Conservation (phyloP, 2,329 filamentous ascomycete genomes). For the Beauveria varroae region DNA sequence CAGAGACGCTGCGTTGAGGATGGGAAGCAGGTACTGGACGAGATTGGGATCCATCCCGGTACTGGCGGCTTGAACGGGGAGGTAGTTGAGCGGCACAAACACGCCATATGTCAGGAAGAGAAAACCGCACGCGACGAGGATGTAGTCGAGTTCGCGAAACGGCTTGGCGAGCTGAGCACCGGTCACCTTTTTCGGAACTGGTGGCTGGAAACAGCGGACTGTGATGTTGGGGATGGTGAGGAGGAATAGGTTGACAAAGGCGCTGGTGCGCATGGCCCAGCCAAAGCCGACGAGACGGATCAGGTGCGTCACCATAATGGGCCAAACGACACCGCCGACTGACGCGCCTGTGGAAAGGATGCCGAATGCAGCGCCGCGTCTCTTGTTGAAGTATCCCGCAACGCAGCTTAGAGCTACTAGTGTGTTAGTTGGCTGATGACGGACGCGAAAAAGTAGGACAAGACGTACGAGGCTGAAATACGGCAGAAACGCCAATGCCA, state of each 20-base stretch:
- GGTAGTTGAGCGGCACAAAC: conserved; percentile 25
- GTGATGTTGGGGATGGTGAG: conserved; percentile 26
- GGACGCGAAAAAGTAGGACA: background rate
- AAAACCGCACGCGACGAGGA: conserved; percentile 20
- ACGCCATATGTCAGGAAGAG: conserved; percentile 26
- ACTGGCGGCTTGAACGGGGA: conserved; percentile 17
- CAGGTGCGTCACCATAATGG: conserved; percentile 31
- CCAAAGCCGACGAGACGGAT: conserved; percentile 29
- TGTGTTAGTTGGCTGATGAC: too few relatives aligned
- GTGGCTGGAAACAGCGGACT: conserved; percentile 16
- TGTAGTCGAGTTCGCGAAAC: conserved; percentile 20
- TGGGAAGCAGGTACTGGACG: conserved; percentile 18
- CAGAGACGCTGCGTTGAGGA: conserved; percentile 19
- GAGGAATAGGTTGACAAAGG: conserved; percentile 28
- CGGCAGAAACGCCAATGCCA: conserved; percentile 27
- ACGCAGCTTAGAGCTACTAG: conserved; percentile 22
- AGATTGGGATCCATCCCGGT: conserved; percentile 15
- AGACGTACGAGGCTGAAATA: conserved; percentile 24
- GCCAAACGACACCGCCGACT: conserved; percentile 32
- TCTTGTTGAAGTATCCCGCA: conserved; percentile 27
- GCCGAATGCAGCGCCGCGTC: conserved; percentile 28
- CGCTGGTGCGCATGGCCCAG: conserved; percentile 32
- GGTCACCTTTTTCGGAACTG: conserved; percentile 18
- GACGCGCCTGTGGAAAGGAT: conserved; percentile 28
- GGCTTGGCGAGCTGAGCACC: conserved; percentile 22